Evolutionary conservation across 805 yeast genomes (phyloP).

Genomic region (Nakazawaea ernobii): DNA sequence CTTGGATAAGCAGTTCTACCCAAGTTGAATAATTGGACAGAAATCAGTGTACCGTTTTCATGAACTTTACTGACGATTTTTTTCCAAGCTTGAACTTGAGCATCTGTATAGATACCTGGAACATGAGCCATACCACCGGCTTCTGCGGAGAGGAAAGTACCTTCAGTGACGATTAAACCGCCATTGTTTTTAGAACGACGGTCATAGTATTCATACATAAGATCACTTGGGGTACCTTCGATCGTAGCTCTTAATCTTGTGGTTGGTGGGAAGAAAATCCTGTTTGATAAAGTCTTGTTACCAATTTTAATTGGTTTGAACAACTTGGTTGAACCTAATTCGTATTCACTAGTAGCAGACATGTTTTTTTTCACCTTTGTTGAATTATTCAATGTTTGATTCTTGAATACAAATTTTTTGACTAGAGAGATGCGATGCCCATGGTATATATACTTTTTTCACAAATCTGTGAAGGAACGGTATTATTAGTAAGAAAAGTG

Average conservation of each 20-base stretch:
- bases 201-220: constrained; percentile 43
- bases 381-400: too few species aligned
- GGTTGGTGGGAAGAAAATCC: constrained; percentile 45
- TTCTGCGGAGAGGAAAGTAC: constrained; percentile 38
- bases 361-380: too few species aligned
- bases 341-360: background rate
- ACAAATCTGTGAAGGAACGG: too few species aligned
- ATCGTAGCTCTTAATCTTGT: constrained; percentile 38
- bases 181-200: constrained; percentile 53
- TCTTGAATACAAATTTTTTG: background rate
- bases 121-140: constrained; percentile 35
- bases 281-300: constrained; percentile 27
- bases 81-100: constrained; percentile 45
- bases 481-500: too few species aligned
- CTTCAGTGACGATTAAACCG: constrained; percentile 58
- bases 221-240: constrained; percentile 38
- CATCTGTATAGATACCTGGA: constrained; percentile 45
- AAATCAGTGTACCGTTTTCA: constrained; percentile 37
- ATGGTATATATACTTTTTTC: too few species aligned
- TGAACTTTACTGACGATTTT: constrained; percentile 44
- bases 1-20: constrained; percentile 35
- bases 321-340: constrained; percentile 20
- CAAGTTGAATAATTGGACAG: constrained; percentile 48
- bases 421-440: background rate
- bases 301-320: constrained; percentile 44